Conservation (phyloP, 1,139 yeast genomes). For the Geotrichum siamense region DNA sequence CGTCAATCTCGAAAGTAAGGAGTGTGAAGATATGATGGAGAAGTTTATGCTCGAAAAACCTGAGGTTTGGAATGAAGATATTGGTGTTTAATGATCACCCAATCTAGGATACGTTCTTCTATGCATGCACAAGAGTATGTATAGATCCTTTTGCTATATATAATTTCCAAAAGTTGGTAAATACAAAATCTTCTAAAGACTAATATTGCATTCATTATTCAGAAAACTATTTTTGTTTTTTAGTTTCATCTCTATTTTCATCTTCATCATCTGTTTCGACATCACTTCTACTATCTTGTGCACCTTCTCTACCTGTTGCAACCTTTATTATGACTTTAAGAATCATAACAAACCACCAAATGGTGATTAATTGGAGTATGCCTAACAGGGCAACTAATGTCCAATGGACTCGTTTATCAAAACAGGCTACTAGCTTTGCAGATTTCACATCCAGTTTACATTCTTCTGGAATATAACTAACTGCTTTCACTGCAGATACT, state of each 20-base stretch:
- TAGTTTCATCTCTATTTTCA: neutral
- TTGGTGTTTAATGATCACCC: conserved; percentile 45
- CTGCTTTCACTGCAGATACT: conserved; percentile 30
- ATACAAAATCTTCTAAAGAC: no score
- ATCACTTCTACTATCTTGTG: conserved; percentile 81
- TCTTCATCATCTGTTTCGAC: conserved; percentile 44
- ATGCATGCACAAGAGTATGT: neutral
- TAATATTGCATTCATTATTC: neutral
- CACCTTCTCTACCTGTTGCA: conserved; percentile 55
- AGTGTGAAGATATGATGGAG: conserved; percentile 68
- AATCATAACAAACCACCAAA: conserved; percentile 73
- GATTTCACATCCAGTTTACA: conserved; percentile 27
- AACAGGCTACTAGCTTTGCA: conserved; percentile 44
- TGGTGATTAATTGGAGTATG: conserved; percentile 57
- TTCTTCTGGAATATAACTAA: conserved; percentile 23
- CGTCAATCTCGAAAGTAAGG: conserved; percentile 54
- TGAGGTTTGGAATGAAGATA: conserved; percentile 81
- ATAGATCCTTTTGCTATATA: neutral
- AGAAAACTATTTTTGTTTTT: neutral
- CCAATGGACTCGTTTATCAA: conserved; percentile 47
- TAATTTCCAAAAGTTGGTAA: no score
- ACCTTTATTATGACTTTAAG: conserved; percentile 63
- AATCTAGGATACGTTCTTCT: neutral
- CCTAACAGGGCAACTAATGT: conserved; percentile 51
- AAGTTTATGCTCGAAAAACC: conserved; percentile 68